phyloP scores from a whole-genome alignment of 1,284 basidiomycete species.

The Ustilago lituana region DNA sequence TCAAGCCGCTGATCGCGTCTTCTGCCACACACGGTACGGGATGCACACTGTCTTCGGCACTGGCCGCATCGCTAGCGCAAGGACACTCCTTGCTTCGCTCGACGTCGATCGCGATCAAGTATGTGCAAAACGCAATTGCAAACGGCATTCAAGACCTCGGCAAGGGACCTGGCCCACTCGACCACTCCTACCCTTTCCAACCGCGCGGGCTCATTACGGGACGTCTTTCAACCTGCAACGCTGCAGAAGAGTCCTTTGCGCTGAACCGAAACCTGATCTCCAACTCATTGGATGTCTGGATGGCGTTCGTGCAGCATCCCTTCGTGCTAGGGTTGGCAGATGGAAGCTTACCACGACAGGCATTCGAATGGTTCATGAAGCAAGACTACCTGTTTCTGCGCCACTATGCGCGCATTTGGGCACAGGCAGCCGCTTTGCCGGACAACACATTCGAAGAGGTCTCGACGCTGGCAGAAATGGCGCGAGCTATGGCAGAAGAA shows the following conservation, averaged over 20 bases:
- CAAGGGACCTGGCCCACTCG: constrained; percentile 83
- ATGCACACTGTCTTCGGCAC: constrained; percentile 86
- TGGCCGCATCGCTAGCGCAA: constrained; percentile 76
- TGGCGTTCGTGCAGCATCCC: constrained; percentile 73
- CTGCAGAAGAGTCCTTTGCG: constrained; percentile 37
- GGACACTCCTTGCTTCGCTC: constrained; percentile 75
- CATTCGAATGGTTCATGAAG: constrained; percentile 85
- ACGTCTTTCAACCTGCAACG: constrained; percentile 31
- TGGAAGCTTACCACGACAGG: constrained; percentile 75
- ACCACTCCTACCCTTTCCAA: constrained; percentile 80
- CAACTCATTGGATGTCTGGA: constrained; percentile 60
- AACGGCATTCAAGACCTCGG: constrained; percentile 77
- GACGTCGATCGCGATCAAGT: constrained; percentile 74
- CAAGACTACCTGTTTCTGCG: constrained; percentile 71
- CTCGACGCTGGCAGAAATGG: constrained; percentile 74
- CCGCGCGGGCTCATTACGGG: constrained; percentile 38
- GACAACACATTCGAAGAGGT: constrained; percentile 73
- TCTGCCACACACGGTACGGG: constrained; percentile 83
- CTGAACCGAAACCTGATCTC: constrained; percentile 51
- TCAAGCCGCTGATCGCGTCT: constrained; percentile 49
- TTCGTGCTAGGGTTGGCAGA: constrained; percentile 80
- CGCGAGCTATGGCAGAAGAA: constrained; percentile 49
- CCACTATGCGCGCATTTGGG: constrained; percentile 71
- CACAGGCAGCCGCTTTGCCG: constrained; percentile 73
- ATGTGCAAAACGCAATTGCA: constrained; percentile 81